Base-by-base conservation (phyloP, 805 yeast genomes). In the Debaryomyces castellii region DNA sequence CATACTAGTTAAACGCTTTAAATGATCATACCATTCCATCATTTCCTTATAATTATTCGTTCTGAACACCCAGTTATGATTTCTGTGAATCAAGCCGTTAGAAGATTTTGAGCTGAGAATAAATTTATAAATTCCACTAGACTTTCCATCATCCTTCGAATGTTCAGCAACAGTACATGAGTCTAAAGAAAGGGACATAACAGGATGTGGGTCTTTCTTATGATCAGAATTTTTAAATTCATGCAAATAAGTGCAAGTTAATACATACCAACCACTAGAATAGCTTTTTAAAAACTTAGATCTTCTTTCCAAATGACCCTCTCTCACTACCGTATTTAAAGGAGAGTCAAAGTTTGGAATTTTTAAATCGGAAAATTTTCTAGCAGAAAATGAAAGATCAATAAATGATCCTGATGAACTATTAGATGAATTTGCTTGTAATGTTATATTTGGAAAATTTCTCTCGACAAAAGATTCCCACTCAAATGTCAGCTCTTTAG, bases 31-130 rank as follows among this genome's bases (percentile, higher is more conserved):
- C 99, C 99, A 92, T 33, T 74, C 77, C 62, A 85, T 81, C 92
- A 90, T 88, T 25, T 77, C 65, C 35, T 83, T 86, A 56, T 86
- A 87, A 40, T 86, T 79, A 58, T 87, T 94, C n/a, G 95, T 85
- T 52, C 96, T 78, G 71, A 92, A 91, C n/a, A 91, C 94, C 89
- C 94, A 89, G 57, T 89, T 90, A 67, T 91, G 97, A 36, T 89
- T 88, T 58, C 89, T 77, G 50, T 83, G 85, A 51, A 89, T 75
- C 48, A 86, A 69, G 11, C 94, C 94, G 49, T 82, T 81, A 51
- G 84, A 83, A 61, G 63, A 71, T 57, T 86, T 88, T 14, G 90
- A 81, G 52, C 80, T 81, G 49, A 92, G 71, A 9, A 90, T 87
- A 66, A 92, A 94, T 67, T 90, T 90, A 62, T 82, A 83, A 47